Base-by-base conservation (phyloP, 2,329 filamentous ascomycete species). In the Byssothecium circinans region DNA sequence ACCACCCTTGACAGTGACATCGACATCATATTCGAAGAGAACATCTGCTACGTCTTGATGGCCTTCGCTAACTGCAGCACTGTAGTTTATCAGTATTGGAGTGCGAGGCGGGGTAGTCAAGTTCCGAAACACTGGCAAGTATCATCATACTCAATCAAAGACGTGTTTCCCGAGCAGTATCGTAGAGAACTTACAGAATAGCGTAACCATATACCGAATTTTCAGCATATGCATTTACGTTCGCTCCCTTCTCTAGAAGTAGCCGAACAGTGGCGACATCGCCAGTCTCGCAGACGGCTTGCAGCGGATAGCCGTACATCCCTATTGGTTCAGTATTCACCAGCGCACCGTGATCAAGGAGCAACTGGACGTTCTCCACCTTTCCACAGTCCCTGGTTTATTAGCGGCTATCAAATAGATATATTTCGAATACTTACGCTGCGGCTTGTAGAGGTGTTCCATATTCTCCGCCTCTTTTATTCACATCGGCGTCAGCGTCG, bases 1-100 rank as follows among this genome's bases (percentile, higher is more conserved):
- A 3, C 57, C 56, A 11, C 59, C 56, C n/a, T 43, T 44, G 14
- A 60, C 57, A 29, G 60, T 61, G 19, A 60, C 54, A 32, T 61
- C 41, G 19, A 58, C 57, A 8, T 51, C 38, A n/a, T 56, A 41
- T 30, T 61, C 51, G 8, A 64, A 45, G 14, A 63, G 39, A 14
- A 61, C 43, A 8, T 42, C 38, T 6, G 53, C 30, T 8, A 46
- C 50, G 8, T 38, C 45, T 19, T 45, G 50, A 29, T 60, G 45
- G 11, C 47, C 55, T 38, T 58, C 43, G 2, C 51, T 37, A 1
- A 54, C 54, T 4, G 57, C 57, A 10, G 54, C 52, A 41, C 41
- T 35, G 19, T 8, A 11, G 5, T 7, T 14, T 22, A 12, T 42
- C 8, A 42, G 29, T 34, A 18, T 17, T 14, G 10, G 22, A n/a